Evolutionary conservation across 139 green algal genomes (phyloP).

Genomic region (Micromonas commoda): DNA sequence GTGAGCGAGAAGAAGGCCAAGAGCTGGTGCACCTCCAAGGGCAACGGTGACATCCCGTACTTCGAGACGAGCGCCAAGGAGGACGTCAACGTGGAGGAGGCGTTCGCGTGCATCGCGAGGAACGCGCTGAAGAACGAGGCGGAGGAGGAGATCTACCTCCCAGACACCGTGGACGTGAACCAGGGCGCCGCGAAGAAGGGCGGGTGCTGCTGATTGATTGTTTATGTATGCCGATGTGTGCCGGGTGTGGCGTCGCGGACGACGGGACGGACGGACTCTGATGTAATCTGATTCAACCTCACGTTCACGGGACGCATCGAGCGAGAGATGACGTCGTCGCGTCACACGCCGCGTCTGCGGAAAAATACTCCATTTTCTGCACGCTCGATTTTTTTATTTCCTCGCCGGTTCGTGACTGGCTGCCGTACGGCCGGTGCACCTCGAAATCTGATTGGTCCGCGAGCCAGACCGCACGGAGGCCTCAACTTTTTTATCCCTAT

Average conservation of each 20-base stretch:
- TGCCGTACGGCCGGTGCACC: too few relatives aligned
- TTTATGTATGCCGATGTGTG: too few relatives aligned
- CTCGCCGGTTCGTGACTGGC: too few relatives aligned
- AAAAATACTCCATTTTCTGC: background rate
- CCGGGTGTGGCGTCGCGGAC: too few relatives aligned
- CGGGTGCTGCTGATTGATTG: constrained; percentile 59
- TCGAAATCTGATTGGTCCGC: too few relatives aligned
- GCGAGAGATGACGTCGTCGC: background rate
- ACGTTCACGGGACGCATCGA: background rate
- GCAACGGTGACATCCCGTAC: constrained; percentile 72
- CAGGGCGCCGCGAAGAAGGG: constrained; percentile 39
- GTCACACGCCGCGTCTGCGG: too few relatives aligned
- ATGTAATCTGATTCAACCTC: too few relatives aligned
- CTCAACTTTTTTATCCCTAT: too few relatives aligned
- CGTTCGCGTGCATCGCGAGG: constrained; percentile 82
- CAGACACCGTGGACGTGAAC: constrained; percentile 89
- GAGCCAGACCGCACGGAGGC: too few relatives aligned
- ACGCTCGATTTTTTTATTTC: too few relatives aligned
- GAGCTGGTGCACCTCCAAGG: constrained; percentile 83
- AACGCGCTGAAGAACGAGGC: constrained; percentile 87
- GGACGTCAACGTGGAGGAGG: constrained; percentile 84
- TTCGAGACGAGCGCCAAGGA: constrained; percentile 93
- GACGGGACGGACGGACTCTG: too few relatives aligned
- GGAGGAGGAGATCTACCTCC: constrained; percentile 87
- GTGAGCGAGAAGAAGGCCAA: constrained; percentile 89